A percentile compares a stretch with the other conserved stretches of the same genome.
phyloP scores from a whole-genome alignment of 257 asterid genomes.

The Avicennia marina region DNA sequence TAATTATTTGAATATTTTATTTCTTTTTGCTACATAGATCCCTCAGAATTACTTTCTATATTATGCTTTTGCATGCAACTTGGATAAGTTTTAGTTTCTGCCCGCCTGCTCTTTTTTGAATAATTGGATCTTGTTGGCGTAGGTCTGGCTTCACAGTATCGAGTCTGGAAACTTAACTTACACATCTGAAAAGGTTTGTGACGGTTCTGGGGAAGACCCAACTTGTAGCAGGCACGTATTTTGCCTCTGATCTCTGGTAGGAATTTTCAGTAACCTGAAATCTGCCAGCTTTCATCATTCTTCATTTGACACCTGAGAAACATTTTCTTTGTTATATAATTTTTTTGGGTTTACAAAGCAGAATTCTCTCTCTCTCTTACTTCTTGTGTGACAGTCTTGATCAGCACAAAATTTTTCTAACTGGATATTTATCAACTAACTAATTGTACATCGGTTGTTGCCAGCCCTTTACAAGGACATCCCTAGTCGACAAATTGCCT shows the following conservation, averaged over 20 bases:
- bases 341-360: too few relatives aligned
- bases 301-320: too few relatives aligned
- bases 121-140: slow-evolving; percentile 23
- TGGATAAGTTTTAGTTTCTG: neutral
- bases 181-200: slow-evolving; percentile 73
- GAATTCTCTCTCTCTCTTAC: too few relatives aligned
- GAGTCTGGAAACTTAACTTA: slow-evolving; percentile 56
- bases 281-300: too few relatives aligned
- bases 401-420: too few relatives aligned
- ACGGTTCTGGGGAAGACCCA: slow-evolving; percentile 96
- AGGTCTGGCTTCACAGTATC: slow-evolving; percentile 77
- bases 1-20: neutral
- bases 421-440: neutral
- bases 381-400: too few relatives aligned
- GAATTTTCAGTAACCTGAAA: too few relatives aligned
- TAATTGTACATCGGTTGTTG: neutral
- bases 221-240: slow-evolving; percentile 88
- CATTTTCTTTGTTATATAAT: too few relatives aligned
- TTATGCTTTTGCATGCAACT: neutral
- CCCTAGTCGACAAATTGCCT: neutral
- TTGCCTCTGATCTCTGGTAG: too few relatives aligned
- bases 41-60: neutral
- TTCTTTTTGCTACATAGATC: slow-evolving; percentile 4
- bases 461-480: neutral
- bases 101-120: slow-evolving; percentile 7